Evolutionary conservation across 2,329 filamentous ascomycete genomes (phyloP).

Genomic region (Sphaceloma murrayae): DNA sequence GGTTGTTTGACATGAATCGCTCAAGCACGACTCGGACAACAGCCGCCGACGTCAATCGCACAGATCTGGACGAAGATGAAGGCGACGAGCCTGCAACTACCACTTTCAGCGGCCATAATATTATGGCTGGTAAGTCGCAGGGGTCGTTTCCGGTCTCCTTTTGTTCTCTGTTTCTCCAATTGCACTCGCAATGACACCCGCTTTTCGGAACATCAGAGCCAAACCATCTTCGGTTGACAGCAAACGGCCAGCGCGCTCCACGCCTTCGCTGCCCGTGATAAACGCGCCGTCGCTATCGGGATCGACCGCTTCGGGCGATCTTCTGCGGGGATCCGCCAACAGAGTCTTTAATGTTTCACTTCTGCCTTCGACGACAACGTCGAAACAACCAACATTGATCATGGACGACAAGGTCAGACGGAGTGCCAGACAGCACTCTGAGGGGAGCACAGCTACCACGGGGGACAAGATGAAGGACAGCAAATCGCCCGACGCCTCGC

Average conservation of each 20-base stretch:
- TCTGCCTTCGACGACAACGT: not conserved
- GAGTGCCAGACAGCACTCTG: slow-evolving; percentile 13
- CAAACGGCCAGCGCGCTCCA: slow-evolving; percentile 5
- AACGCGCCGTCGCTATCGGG: too few species aligned
- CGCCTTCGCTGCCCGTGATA: too few species aligned
- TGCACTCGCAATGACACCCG: not conserved
- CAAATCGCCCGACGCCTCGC: slow-evolving; percentile 9
- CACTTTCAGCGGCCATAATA: too few species aligned
- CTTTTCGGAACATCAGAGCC: not conserved
- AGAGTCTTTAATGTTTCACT: slow-evolving; percentile 14
- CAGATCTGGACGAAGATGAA: too few species aligned
- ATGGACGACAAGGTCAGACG: slow-evolving; percentile 13
- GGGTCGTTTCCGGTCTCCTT: not conserved
- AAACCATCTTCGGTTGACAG: slow-evolving; percentile 1
- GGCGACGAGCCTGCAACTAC: too few species aligned
- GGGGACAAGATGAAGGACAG: slow-evolving; percentile 1
- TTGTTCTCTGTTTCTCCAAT: not conserved
- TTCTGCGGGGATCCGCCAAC: slow-evolving; percentile 9
- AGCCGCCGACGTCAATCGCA: slow-evolving; percentile 11
- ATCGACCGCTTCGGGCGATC: not conserved
- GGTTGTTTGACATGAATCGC: too few species aligned
- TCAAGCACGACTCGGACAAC: not conserved
- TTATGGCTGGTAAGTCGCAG: slow-evolving; percentile 2
- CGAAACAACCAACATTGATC: not conserved
- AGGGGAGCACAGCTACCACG: slow-evolving; percentile 4